Conservation (phyloP, 1,284 basidiomycete genomes). For the Meira miltonrushii region DNA sequence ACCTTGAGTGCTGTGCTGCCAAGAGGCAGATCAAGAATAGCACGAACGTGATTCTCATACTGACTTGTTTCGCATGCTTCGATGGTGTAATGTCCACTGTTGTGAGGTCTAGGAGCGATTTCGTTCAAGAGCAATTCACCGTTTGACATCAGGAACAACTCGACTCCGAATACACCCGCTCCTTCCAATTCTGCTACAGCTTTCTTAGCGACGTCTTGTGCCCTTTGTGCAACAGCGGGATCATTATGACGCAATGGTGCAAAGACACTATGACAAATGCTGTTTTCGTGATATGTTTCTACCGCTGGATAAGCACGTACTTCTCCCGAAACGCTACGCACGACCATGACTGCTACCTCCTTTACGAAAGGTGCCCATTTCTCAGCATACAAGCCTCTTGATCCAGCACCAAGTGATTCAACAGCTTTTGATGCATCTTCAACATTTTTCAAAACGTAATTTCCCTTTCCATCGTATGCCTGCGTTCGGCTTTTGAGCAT, state of each 20-base stretch:
- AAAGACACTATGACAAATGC: conserved; percentile 86
- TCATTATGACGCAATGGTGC: conserved; percentile 62
- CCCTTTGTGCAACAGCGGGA: conserved; percentile 60
- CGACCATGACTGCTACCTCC: conserved; percentile 97
- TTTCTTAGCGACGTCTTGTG: conserved; percentile 71
- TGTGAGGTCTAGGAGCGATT: conserved; percentile 97
- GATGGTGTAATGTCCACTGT: conserved; percentile 99
- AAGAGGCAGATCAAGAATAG: conserved; percentile 85
- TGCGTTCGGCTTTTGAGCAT: conserved; percentile 94
- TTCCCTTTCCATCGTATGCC: conserved; percentile 94
- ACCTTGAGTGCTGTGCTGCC: conserved; percentile 85
- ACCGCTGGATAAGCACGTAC: conserved; percentile 83
- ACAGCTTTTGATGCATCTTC: conserved; percentile 65
- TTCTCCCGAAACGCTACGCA: conserved; percentile 64
- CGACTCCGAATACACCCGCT: conserved; percentile 94
- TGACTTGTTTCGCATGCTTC: conserved; percentile 94
- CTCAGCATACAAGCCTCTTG: conserved; percentile 73
- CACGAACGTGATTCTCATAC: conserved; percentile 95
- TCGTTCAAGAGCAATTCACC: conserved; percentile 89
- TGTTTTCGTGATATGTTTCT: conserved; percentile 91
- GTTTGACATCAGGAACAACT: conserved; percentile 88
- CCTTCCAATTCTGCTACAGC: conserved; percentile 75
- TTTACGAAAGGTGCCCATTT: conserved; percentile 83
- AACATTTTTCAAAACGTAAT: conserved; percentile 66
- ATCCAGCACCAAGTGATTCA: conserved; percentile 53